phyloP scores from a whole-genome alignment of 2,329 filamentous ascomycete genomes.

The Talaromyces sp. region DNA sequence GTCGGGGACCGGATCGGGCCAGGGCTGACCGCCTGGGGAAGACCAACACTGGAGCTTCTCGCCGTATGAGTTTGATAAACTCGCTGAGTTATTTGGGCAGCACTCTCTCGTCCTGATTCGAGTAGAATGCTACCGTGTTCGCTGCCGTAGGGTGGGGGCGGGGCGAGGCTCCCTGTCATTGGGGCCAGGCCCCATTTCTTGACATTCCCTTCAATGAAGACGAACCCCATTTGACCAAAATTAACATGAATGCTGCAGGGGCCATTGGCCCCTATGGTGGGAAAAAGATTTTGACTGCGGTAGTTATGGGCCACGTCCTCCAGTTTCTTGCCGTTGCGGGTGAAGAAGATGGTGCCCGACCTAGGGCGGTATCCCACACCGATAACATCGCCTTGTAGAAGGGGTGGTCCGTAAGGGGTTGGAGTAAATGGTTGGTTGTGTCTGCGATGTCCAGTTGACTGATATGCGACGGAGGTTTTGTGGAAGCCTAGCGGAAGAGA shows the following conservation, averaged over 20 bases:
- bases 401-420: constrained; percentile 78
- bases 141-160: constrained; percentile 93
- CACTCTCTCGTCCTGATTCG: constrained; percentile 72
- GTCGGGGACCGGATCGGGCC: constrained; percentile 89
- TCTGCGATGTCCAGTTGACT: constrained; percentile 81
- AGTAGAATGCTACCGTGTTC: constrained; percentile 96
- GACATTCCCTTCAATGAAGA: constrained; percentile 98
- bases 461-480: constrained; percentile 89
- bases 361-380: constrained; percentile 93
- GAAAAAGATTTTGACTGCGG: constrained; percentile 96
- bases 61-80: constrained; percentile 65
- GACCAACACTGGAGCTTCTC: constrained; percentile 76
- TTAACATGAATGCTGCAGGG: constrained; percentile 94
- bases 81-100: constrained; percentile 40
- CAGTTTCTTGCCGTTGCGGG: constrained; percentile 94
- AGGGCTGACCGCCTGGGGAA: constrained; percentile 75
- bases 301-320: constrained; percentile 92
- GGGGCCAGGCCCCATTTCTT: constrained; percentile 99
- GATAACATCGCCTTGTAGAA: constrained; percentile 91
- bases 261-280: constrained; percentile 92
- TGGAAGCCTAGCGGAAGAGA: constrained; percentile 71
- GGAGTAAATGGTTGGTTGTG: constrained; percentile 89
- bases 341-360: constrained; percentile 96
- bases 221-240: constrained; percentile 95
- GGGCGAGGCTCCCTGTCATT: constrained; percentile 91